Evolutionary conservation across 805 yeast species (phyloP).

Genomic region (Myxozyma neotropica): DNA sequence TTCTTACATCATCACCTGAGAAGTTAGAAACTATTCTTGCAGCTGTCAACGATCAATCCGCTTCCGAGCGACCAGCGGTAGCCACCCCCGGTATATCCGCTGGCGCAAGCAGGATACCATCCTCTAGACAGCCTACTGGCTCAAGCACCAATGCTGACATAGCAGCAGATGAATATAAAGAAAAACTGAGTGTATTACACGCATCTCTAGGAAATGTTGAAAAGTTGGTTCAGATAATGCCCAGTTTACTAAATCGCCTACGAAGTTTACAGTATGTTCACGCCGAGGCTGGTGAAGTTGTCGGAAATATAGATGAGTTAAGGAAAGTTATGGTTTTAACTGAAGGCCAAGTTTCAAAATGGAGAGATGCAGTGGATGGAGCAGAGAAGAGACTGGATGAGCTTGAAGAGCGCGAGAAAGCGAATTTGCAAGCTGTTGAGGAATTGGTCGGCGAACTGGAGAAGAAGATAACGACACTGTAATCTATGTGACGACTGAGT

Average conservation of each 20-base stretch:
- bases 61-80: neutral
- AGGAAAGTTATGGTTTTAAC: neutral
- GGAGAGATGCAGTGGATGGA: slow-evolving; percentile 18
- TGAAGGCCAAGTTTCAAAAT: slow-evolving; percentile 9
- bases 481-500: neutral
- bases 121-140: neutral
- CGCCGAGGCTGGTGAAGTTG: slow-evolving; percentile 24
- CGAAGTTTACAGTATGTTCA: slow-evolving; percentile 21
- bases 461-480: slow-evolving; percentile 1
- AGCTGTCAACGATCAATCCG: neutral
- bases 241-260: slow-evolving; percentile 23
- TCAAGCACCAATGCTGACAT: neutral
- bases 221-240: slow-evolving; percentile 14
- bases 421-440: slow-evolving; percentile 17
- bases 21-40: neutral
- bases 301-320: slow-evolving; percentile 13
- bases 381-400: slow-evolving; percentile 18
- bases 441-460: slow-evolving; percentile 24
- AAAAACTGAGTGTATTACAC: slow-evolving; percentile 11
- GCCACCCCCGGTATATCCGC: neutral
- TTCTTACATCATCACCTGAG: slow-evolving; percentile 15
- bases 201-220: slow-evolving; percentile 17
- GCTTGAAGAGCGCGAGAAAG: slow-evolving; percentile 25
- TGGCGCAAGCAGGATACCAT: neutral
- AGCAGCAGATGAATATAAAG: neutral